These are phyloP conservation scores for Lichtheimia corymbifera DNA, from an alignment of 371 early-diverging fungal species.

Conservation along the genomic window DNA sequence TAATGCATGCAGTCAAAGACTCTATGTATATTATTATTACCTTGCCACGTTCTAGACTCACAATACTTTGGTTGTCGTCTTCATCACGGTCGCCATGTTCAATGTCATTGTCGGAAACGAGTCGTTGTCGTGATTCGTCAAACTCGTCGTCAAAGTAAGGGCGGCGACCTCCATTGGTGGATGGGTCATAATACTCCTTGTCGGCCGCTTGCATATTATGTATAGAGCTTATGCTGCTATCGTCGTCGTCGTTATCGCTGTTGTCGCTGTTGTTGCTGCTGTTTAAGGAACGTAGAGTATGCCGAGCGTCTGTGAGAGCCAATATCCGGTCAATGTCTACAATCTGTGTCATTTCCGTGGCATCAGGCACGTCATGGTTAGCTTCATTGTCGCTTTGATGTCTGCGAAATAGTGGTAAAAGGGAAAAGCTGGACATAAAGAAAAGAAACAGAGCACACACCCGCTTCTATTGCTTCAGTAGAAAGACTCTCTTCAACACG, in stretches of 20 bases:
- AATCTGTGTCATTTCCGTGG: conserved; percentile 38
- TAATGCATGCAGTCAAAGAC: no score
- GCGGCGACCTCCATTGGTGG: conserved; percentile 1
- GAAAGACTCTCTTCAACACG: no score
- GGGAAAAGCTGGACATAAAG: conserved; percentile 1
- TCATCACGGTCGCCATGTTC: conserved; percentile 9
- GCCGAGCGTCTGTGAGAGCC: conserved; percentile 30
- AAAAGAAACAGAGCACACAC: conserved; percentile 5
- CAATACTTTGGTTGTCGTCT: conserved; percentile 2
- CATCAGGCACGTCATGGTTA: conserved; percentile 18
- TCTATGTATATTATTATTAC: not conserved
- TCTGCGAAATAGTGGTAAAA: not conserved
- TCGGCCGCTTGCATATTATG: conserved; percentile 7
- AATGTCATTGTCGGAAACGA: conserved; percentile 14
- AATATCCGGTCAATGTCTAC: conserved; percentile 31
- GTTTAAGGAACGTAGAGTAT: conserved; percentile 18
- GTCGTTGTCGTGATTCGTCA: conserved; percentile 16
- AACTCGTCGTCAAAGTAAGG: conserved; percentile 12
- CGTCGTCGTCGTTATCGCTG: conserved; percentile 23
- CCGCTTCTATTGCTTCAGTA: no score
- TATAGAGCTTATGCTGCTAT: conserved; percentile 13
- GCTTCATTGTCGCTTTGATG: not conserved
- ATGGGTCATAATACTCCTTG: conserved; percentile 14
- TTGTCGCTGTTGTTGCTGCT: conserved; percentile 20
- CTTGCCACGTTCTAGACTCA: conserved; percentile 10